These are phyloP conservation scores for Vicia villosa DNA, from an alignment of 306 rosid species.

Conservation along the genomic window DNA sequence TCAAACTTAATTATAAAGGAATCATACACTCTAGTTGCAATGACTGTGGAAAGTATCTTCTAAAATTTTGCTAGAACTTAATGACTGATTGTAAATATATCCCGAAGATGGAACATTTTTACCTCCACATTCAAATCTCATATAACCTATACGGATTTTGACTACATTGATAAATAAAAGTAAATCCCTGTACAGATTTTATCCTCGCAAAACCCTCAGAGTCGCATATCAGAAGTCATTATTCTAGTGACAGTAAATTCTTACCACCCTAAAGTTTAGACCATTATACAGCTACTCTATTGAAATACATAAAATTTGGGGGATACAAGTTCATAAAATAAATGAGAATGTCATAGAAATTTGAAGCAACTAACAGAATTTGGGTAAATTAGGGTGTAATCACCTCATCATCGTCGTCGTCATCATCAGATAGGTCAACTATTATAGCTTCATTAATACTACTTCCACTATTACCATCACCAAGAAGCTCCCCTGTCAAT, in stretches of 20 bases:
- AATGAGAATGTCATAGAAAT: constrained; percentile 21
- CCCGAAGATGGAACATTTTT: not conserved
- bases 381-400: constrained; percentile 34
- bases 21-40: not conserved
- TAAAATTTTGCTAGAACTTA: constrained; percentile 12
- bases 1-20: constrained; percentile 12
- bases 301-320: not conserved
- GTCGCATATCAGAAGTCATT: constrained; percentile 5
- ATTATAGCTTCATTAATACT: constrained; percentile 51
- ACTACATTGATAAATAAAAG: not conserved
- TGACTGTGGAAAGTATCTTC: not conserved
- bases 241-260: constrained; percentile 9
- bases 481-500: constrained; percentile 58
- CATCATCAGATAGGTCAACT: constrained; percentile 53
- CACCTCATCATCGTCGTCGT: constrained; percentile 29
- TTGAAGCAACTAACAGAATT: constrained; percentile 37
- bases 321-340: constrained; percentile 15
- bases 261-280: not conserved
- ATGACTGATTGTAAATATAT: not conserved
- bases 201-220: not conserved
- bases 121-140: constrained; percentile 7
- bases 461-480: constrained; percentile 45
- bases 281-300: constrained; percentile 7
- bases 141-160: not conserved
- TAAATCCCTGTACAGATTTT: not conserved